Evolutionary conservation across 768 basidiomycete genomes (phyloP), one percentile per base, ranked within the genome.

Genomic region (Tulasnella calospora): DNA sequence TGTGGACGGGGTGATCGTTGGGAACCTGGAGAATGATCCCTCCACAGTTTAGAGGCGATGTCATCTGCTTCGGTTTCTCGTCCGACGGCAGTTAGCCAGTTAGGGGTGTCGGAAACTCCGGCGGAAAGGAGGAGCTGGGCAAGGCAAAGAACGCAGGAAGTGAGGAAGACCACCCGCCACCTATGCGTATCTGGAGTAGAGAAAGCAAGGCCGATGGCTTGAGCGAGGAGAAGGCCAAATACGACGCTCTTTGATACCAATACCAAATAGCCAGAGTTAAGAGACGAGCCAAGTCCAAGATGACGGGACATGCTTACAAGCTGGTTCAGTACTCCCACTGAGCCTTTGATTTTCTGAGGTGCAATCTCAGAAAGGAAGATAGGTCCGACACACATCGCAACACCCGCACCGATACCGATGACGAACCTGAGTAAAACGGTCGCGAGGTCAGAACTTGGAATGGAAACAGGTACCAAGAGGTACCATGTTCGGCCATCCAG

Each of bases 161-260:
- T 83, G 79, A 90, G 83, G 30, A 93, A 87, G 30, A 95, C 93
- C 61, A 88, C 81, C 55, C 94, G 90, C 94, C 94, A 95, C 71
- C 87, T 83, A 23, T 77, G 55, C 30, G 36, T 77, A 40, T 86
- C 86, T 1, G 92, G 92, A 13, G 90, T 90, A 21, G 94, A 91
- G 71, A 93, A 86, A 74, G 85, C 83, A 47, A 95, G 86, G 3
- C 94, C 95, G 79, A 94, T 86, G 6, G 87, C 84, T 82, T 99
- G 96, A 0, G 95, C 93, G n/a, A 90, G 83, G 87, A 97, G 91
- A 80, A 98, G 92, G 38, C 94, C 94, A 75, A 94, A 84, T 44
- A 97, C 94, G 81, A 97, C 92, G 51, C 76, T 77, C 76, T 77
- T 15, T 19, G 12, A 41, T 30, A 57, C 7, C 33, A 38, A 44